Evolutionary conservation across 257 asterid genomes (phyloP), one percentile per base, ranked within the genome.

Genomic region (Catharanthus roseus): DNA sequence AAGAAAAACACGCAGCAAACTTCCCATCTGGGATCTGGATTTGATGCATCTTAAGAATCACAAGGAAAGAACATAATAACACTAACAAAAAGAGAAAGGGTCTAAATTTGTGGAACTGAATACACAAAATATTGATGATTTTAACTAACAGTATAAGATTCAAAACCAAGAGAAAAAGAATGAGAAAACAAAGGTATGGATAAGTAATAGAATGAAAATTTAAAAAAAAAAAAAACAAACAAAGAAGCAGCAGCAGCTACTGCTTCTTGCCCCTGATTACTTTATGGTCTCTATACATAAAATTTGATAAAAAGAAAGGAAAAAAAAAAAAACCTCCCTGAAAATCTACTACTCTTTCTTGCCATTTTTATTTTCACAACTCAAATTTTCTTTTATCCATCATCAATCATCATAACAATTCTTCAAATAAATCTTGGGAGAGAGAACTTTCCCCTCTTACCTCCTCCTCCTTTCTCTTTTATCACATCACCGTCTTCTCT

Each of bases 301-400:
- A 75, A 69, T 34, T 50, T 42, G 67, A 60, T 54, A 44, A 60
- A 47, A n/a, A n/a, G n/a, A n/a, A n/a, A n/a, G n/a, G n/a, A n/a
- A n/a, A n/a, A n/a, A n/a, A n/a, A 38, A 38, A 38, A 38, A 38
- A 36, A 16, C 68, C 66, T 10, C 36, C 28, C 70, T 69, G 74
- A 69, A 49, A 70, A 71, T 53, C 67, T 64, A 76, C 58, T 65
- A 3, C 70, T 68, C 74, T 67, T 72, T 56, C 75, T 72, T 72
- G 75, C 84, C 77, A 79, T 56, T 78, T 81, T 84, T 75, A 75
- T 84, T 84, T n/a, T 31, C 84, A 82, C 95, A 87, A 82, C 83
- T 78, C 78, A 67, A 78, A 74, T 76, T 78, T 53, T 26, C 8
- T 38, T 38, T 38, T 38, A 36, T 67, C 78, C 69, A 71, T 38